These are phyloP conservation scores for Aureoboletus auriporus DNA, from an alignment of 768 basidiomycete species.

Conservation along the genomic window DNA sequence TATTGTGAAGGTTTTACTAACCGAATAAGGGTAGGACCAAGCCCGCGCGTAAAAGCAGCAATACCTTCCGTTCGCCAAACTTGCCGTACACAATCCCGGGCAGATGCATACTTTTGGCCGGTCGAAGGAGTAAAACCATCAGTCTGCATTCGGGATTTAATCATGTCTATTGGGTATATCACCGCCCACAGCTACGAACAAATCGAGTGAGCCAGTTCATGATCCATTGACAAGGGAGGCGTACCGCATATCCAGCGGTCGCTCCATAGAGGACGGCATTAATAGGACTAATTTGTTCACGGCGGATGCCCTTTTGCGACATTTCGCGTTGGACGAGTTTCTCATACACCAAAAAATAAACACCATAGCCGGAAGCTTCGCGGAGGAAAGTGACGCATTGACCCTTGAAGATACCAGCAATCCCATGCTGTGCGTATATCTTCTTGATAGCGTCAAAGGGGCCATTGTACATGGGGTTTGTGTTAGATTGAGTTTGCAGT, in stretches of 20 bases:
- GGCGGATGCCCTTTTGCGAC: conserved; percentile 59
- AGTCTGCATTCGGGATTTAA: conserved; percentile 95
- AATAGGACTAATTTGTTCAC: conserved; percentile 73
- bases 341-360: conserved; percentile 92
- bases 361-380: conserved; percentile 77
- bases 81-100: conserved; percentile 76
- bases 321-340: conserved; percentile 87
- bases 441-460: conserved; percentile 88
- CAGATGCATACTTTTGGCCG: conserved; percentile 79
- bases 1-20: conserved; percentile 31
- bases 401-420: conserved; percentile 88
- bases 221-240: conserved; percentile 26
- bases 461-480: conserved; percentile 72
- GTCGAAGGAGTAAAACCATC: conserved; percentile 77
- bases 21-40: conserved; percentile 90
- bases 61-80: conserved; percentile 84
- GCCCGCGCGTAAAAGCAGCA: conserved; percentile 85
- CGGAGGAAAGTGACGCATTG: conserved; percentile 85
- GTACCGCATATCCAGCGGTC: conserved; percentile 85
- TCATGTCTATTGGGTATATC: conserved; percentile 94
- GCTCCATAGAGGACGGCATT: conserved; percentile 88
- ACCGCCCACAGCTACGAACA: conserved; percentile 72
- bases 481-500: conserved; percentile 84
- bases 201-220: conserved; percentile 5
- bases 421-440: conserved; percentile 70